Base-by-base conservation (phyloP, 1,284 basidiomycete genomes). In the Violaceomyces palustris region DNA sequence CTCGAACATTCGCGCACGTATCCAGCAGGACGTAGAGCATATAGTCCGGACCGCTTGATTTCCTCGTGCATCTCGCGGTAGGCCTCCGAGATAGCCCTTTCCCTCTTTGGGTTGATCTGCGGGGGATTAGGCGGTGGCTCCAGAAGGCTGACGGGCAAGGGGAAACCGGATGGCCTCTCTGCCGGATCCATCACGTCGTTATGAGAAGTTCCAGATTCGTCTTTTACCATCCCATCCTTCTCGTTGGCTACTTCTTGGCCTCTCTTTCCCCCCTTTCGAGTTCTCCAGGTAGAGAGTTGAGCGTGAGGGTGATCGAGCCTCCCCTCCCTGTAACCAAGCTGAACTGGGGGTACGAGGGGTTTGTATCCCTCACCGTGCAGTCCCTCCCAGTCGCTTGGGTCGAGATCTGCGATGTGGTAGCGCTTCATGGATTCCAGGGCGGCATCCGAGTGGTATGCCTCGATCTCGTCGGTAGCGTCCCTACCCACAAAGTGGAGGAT, bases 401-500 rank as follows among this genome's bases (percentile, higher is more conserved):
- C 79, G 15, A 97, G 83, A 19, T 78, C 79, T 11, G 85, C 93
- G 23, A 94, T 78, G 35, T 82, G 80, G 74, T 86, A 96, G 24
- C 79, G 79, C 18, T 77, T 76, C 72, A 98, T 83, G 19, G 77
- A 76, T 41, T 83, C 76, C 22, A 80, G 64, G 31, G 89, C 86
- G 39, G 79, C 75, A 25, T 82, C 80, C 1, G 79, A 79, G 73
- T 99, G 93, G 76, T 90, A 97, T 10, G 89, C 93, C 55, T 89
- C 82, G 35, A 97, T 87, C 74, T 99, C 93, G 77, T 94, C 88
- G 3, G 85, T 83, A 0, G 91, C 93, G 72, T 99, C 92, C 39
- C 93, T 82, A 3, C 94, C 94, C 24, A 96, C 84, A 69, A 93
- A 97, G 76, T 99, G 94, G 22, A 94, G 82, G 51, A 98, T 83